phyloP scores from a whole-genome alignment of 805 yeast species.

The Candida broadrunensis region DNA sequence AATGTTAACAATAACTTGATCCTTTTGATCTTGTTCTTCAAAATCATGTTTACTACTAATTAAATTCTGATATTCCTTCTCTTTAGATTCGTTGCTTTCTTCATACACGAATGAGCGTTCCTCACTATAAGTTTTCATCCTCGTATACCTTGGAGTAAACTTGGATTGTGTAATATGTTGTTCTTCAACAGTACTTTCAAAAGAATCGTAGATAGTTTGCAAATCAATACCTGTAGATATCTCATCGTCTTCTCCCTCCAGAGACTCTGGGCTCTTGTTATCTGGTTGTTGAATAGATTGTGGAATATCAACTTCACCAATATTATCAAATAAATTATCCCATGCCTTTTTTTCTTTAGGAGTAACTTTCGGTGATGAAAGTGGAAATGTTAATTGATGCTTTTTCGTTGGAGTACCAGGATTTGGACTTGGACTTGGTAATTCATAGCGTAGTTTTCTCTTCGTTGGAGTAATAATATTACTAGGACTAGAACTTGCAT shows the following conservation, averaged over 20 bases:
- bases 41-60: slow-evolving; percentile 5
- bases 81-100: neutral
- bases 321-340: slow-evolving; percentile 13
- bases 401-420: too few relatives aligned
- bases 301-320: slow-evolving; percentile 4
- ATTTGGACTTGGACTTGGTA: too few relatives aligned
- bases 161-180: neutral
- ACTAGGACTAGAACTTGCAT: neutral
- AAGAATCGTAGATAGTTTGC: neutral
- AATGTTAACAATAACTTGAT: slow-evolving; percentile 6
- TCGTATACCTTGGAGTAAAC: neutral
- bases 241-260: neutral
- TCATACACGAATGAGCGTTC: neutral
- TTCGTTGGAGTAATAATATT: neutral
- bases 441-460: too few relatives aligned
- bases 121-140: neutral
- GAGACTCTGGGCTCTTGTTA: neutral
- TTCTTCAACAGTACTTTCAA: neutral
- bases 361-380: neutral
- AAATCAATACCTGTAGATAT: neutral
- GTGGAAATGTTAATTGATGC: too few relatives aligned
- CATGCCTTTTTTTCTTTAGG: slow-evolving; percentile 8
- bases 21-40: slow-evolving; percentile 4
- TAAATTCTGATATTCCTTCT: neutral
- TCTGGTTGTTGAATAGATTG: neutral